Evolutionary conservation across 2,329 filamentous ascomycete genomes (phyloP), one percentile per base, ranked within the genome.

Genomic region (Septoria petroselini): DNA sequence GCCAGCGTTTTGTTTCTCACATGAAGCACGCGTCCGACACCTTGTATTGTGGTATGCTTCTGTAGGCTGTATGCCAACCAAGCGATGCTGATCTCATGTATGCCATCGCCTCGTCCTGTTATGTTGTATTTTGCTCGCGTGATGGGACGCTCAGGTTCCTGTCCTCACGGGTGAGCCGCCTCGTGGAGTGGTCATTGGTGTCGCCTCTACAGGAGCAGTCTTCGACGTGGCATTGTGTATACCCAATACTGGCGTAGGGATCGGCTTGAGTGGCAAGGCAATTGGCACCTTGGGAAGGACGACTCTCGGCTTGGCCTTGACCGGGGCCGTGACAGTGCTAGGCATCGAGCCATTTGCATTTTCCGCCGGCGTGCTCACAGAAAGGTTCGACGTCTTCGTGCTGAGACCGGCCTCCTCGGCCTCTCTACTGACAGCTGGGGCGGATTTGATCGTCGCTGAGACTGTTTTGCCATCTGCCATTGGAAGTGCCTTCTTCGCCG

Each of bases 191-290:
- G 41, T 29, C 11, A 46, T 30, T 9, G 49, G 49, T n/a, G 53
- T 52, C 4, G 27, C 41, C 4, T 31, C 34, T 14, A 51, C 52
- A 7, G 43, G 48, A 23, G 52, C 48, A 37, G 48, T 51, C 27
- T 51, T 45, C 18, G 41, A 38, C 14, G 44, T 50, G 35, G 48
- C 52, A 31, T 31, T 46, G 31, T 59, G 55, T 11, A 52, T 48
- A 14, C 55, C 57, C 15, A 59, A 42, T 7, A 59, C 55, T 3
- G 57, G 57, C 9, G 57, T 59, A 4, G 50, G 41, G 18, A 58
- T 50, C 2, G 50, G 50, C 30, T 40, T 44, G 25, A 53, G 39
- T 7, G 50, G 50, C 29, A 46, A 21, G 11, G 50, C 45, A 2
- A 49, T 45, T 15, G 45, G 33, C 4, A 38, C 43, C 12, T 47